Percentiles rank a stretch among this genome's conserved stretches.
Conservation (phyloP, 352 stramenopile genomes). For the Globisporangium carolinianum region DNA sequence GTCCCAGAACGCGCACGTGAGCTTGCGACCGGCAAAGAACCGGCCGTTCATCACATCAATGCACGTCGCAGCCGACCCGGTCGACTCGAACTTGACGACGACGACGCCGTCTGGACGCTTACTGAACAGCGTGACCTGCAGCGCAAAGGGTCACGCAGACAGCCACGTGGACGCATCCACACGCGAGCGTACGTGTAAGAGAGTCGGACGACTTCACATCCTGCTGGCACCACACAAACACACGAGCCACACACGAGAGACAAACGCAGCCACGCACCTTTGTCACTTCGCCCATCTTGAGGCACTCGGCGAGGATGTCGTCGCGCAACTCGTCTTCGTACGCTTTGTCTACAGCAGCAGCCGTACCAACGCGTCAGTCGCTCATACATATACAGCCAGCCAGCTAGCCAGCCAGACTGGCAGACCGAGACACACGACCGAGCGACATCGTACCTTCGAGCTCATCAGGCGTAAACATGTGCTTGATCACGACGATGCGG, state of each 20-base stretch:
- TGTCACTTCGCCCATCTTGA: slow-evolving; percentile 79
- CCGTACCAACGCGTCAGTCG: too few species aligned
- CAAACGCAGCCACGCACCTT: slow-evolving; percentile 25
- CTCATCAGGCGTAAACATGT: slow-evolving; percentile 91
- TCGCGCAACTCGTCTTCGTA: slow-evolving; percentile 72
- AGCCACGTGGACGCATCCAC: too few species aligned
- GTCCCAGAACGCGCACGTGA: slow-evolving; percentile 93
- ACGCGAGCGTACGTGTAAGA: not conserved
- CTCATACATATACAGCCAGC: too few species aligned
- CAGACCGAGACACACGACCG: too few species aligned
- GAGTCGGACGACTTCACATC: too few species aligned
- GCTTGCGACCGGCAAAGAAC: slow-evolving; percentile 82
- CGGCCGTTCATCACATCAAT: slow-evolving; percentile 87
- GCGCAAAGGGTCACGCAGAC: slow-evolving; percentile 19
- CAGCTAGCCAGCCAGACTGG: not conserved
- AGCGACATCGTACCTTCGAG: slow-evolving; percentile 74
- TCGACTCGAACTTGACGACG: slow-evolving; percentile 91
- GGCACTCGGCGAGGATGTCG: slow-evolving; percentile 78
- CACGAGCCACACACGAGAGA: too few species aligned
- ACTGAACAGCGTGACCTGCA: slow-evolving; percentile 93
- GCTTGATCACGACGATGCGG: slow-evolving; percentile 95
- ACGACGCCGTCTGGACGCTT: slow-evolving; percentile 91
- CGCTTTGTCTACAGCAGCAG: slow-evolving; percentile 32
- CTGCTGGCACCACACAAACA: too few species aligned
- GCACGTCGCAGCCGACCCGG: slow-evolving; percentile 78